Conservation (phyloP, 495 filamentous ascomycete genomes). For the Trichocladium uniseriatum region DNA sequence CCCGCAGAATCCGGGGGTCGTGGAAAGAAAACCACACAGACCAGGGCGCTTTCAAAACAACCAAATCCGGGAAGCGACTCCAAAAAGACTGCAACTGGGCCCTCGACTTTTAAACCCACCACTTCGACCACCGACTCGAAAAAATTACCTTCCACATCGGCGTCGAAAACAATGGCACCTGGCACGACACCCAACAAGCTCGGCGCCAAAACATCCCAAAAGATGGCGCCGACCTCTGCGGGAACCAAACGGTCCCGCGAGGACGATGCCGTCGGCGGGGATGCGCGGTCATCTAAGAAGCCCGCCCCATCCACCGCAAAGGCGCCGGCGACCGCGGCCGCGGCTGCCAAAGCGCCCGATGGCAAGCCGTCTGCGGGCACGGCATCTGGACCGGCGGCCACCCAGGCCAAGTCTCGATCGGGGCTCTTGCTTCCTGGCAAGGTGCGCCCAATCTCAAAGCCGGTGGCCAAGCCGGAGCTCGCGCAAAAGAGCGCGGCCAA, state of each 20-base stretch:
- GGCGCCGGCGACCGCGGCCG: too few relatives aligned
- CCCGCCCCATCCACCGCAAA: too few relatives aligned
- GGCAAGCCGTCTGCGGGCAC: slow-evolving; percentile 13
- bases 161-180: slow-evolving; percentile 2
- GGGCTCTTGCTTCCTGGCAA: slow-evolving; percentile 29
- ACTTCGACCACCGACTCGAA: slow-evolving; percentile 2
- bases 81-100: slow-evolving; percentile 2
- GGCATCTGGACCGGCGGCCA: slow-evolving; percentile 9
- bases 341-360: background rate
- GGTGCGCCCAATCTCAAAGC: slow-evolving; percentile 24
- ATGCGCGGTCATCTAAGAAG: slow-evolving; percentile 33
- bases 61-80: slow-evolving; percentile 1
- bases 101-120: slow-evolving; percentile 4
- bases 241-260: slow-evolving; percentile 28
- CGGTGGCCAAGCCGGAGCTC: slow-evolving; percentile 22
- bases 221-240: background rate
- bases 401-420: slow-evolving; percentile 16
- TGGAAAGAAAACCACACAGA: slow-evolving; percentile 4
- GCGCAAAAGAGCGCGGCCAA: slow-evolving; percentile 20
- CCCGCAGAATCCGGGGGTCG: slow-evolving; percentile 9
- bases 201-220: slow-evolving; percentile 1
- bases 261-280: slow-evolving; percentile 26
- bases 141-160: slow-evolving; percentile 1
- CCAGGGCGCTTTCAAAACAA: slow-evolving; percentile 3
- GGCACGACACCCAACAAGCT: slow-evolving; percentile 4